Evolutionary conservation across 2,329 filamentous ascomycete genomes (phyloP), one percentile per base, ranked within the genome.

Genomic region (Paracoccidioides brasiliensis): DNA sequence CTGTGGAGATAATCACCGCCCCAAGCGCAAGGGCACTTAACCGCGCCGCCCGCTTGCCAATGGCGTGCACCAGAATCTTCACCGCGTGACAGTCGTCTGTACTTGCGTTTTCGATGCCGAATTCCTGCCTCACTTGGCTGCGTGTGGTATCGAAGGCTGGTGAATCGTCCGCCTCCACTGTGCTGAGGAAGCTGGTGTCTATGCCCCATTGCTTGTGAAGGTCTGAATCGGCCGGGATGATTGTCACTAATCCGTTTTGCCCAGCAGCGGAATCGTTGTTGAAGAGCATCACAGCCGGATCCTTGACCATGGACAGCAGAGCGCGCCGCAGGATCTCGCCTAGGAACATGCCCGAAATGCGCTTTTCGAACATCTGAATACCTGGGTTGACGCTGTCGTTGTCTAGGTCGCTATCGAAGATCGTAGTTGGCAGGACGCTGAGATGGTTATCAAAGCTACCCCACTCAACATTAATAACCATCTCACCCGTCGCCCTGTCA

Each of bases 401-500:
- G 70, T 98, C 91, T 30, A 98, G 78, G 56, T 82, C 79, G 52
- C 77, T 74, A 68, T 98, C 93, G 74, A 89, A 97, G 0, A 81
- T 75, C 0, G 91, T 97, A 64, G 83, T 85, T 48, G 91, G 93
- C 43, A 98, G 78, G 22, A 95, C 86, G 63, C 85, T 88, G 61
- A 97, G 82, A 63, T 86, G 81, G 74, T 97, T 97, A 73, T 98
- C 93, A 66, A 98, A 98, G 56, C 89, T 95, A 59, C 93, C 93
- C 93, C 93, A 98, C 74, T 98, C 93, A 0, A 88, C 91, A 74
- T 98, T 98, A 73, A 98, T 81, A 57, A 98, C 89, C 93, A 98
- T 98, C 64, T 94, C 83, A 53, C 90, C 90, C 0, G 90, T 94
- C 7, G 82, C 83, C 51, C 77, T 77, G 71, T 96, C 89, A 63